Evolutionary conservation across 306 rosid species (phyloP).

Genomic region (Cucurbita pepo): DNA sequence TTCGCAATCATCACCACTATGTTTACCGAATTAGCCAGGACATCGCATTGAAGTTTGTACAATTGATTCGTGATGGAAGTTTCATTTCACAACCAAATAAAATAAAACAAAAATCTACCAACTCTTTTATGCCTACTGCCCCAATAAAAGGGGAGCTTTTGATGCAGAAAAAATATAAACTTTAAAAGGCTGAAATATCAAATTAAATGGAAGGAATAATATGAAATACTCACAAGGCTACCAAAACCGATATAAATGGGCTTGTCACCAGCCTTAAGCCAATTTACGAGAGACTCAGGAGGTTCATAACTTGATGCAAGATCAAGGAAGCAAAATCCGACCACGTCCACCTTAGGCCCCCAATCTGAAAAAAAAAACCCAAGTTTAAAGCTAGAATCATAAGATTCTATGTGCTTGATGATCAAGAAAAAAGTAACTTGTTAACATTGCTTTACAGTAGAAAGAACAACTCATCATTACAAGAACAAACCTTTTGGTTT

Average conservation of each 20-base stretch:
- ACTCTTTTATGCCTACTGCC: not conserved
- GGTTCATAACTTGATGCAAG: slow-evolving; percentile 94
- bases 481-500: slow-evolving; percentile 74
- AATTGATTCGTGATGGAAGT: not conserved
- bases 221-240: slow-evolving; percentile 57
- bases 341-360: slow-evolving; percentile 93
- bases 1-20: not conserved
- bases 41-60: not conserved
- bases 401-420: not conserved
- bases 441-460: not conserved
- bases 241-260: slow-evolving; percentile 96
- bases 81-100: not conserved
- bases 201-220: not conserved
- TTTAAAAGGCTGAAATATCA: not conserved
- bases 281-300: slow-evolving; percentile 57
- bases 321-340: slow-evolving; percentile 99
- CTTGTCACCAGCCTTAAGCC: slow-evolving; percentile 81
- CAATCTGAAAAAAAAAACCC: slow-evolving; percentile 60
- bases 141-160: not conserved
- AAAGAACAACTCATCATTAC: not conserved
- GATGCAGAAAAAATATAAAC: not conserved
- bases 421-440: not conserved
- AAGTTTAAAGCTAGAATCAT: not conserved
- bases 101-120: not conserved
- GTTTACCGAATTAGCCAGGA: not conserved